Conservation (phyloP, 306 rosid species). For the Cucurbita moschata region DNA sequence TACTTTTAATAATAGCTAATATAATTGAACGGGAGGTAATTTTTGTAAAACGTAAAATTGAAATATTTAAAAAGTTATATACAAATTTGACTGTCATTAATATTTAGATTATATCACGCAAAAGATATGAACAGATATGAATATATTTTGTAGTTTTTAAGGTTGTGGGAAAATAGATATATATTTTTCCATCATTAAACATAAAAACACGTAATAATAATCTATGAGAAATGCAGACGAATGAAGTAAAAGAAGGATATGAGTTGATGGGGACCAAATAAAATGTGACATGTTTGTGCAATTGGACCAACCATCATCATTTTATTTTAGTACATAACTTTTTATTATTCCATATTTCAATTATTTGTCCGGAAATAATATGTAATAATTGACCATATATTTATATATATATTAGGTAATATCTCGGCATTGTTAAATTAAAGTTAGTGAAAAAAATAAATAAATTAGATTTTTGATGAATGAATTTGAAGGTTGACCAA, state of each 20-base stretch:
- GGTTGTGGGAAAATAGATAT: not conserved
- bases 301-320: not conserved
- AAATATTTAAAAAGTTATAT: no score
- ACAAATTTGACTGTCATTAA: no score
- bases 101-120: no score
- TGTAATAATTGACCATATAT: not conserved
- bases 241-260: not conserved
- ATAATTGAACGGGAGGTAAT: not conserved
- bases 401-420: no score
- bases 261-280: not conserved
- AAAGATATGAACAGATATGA: not conserved
- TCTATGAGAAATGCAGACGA: not conserved
- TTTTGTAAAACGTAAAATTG: no score
- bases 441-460: no score
- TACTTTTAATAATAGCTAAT: no score
- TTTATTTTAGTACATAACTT: not conserved
- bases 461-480: no score
- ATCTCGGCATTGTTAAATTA: no score
- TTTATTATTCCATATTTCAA: not conserved
- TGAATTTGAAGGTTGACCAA: no score
- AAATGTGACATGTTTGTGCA: not conserved
- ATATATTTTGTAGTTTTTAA: not conserved
- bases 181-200: not conserved
- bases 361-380: not conserved
- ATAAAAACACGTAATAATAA: not conserved